A percentile compares a stretch with the other conserved stretches of the same genome.
Conservation (phyloP, 768 basidiomycete genomes). For the Lactifluus echinatus region DNA sequence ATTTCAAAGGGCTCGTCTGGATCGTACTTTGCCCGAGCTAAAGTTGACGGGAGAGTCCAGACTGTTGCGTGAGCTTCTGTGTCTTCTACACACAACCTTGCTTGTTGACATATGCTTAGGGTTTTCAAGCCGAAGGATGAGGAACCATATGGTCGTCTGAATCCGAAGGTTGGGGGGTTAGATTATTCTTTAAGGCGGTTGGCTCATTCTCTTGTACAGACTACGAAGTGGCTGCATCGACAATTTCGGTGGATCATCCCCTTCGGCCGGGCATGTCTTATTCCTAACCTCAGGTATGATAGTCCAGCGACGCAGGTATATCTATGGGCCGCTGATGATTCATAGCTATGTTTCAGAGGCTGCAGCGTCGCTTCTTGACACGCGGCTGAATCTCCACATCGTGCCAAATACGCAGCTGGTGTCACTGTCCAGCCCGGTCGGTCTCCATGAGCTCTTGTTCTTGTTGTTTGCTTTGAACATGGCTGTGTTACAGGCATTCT, state of each 20-base stretch:
- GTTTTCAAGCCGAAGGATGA: conserved; percentile 92
- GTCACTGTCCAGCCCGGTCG: conserved; percentile 63
- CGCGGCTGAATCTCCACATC: conserved; percentile 63
- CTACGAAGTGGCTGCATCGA: conserved; percentile 84
- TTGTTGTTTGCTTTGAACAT: not conserved
- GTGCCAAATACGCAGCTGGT: conserved; percentile 84
- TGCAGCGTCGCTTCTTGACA: conserved; percentile 77
- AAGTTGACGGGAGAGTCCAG: conserved; percentile 64
- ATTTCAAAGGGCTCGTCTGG: conserved; percentile 85
- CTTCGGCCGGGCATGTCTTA: conserved; percentile 81
- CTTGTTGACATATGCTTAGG: conserved; percentile 29
- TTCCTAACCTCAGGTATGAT: conserved; percentile 73
- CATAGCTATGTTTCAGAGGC: conserved; percentile 81
- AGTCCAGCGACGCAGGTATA: not conserved
- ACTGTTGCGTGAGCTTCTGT: conserved; percentile 61
- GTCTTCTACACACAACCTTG: not conserved
- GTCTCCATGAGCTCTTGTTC: not conserved
- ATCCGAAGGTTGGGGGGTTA: conserved; percentile 56
- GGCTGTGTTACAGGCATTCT: conserved; percentile 55
- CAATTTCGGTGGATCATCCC: conserved; percentile 87
- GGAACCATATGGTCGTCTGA: conserved; percentile 80
- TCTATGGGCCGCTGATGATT: not conserved
- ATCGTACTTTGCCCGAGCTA: conserved; percentile 85
- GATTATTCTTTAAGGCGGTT: not conserved
- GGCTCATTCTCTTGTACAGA: conserved; percentile 34